Percentiles rank a stretch among this genome's conserved stretches.
Evolutionary conservation across 2,329 filamentous ascomycete genomes (phyloP).

Genomic region (Fusarium sp.): DNA sequence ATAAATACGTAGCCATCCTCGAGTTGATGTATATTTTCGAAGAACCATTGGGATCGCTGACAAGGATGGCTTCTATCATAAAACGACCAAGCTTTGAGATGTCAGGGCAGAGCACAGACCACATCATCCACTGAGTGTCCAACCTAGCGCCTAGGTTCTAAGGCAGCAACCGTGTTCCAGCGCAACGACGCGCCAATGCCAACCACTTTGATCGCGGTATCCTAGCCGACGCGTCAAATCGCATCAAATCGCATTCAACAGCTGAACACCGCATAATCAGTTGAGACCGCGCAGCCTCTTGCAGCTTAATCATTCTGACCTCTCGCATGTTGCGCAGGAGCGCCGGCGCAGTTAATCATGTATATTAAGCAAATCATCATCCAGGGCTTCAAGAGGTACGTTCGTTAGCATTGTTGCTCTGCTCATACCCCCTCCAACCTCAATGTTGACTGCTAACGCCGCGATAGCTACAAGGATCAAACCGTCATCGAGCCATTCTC

Average conservation of each 20-base stretch:
- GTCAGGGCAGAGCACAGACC: constrained; percentile 40
- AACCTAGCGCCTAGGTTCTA: constrained; percentile 18
- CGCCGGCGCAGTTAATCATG: constrained; percentile 68
- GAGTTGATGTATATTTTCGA: background rate
- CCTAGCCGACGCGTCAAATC: constrained; percentile 44
- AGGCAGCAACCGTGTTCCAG: constrained; percentile 40
- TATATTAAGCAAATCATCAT: constrained; percentile 99
- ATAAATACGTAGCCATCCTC: background rate
- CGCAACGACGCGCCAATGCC: constrained; percentile 44
- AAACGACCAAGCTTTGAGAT: background rate
- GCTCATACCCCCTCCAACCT: constrained; percentile 2
- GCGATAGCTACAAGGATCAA: constrained; percentile 94
- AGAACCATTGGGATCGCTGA: background rate
- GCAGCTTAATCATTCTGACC: constrained; percentile 39
- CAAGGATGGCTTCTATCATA: background rate
- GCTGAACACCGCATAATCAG: constrained; percentile 31
- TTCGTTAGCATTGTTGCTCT: constrained; percentile 12
- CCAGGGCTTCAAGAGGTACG: constrained; percentile 98
- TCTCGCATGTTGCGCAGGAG: constrained; percentile 53
- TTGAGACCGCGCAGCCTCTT: constrained; percentile 40
- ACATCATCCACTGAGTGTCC: background rate
- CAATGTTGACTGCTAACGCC: constrained; percentile 34
- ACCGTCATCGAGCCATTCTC: constrained; percentile 99
- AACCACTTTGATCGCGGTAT: constrained; percentile 45
- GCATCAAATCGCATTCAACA: constrained; percentile 42